phyloP scores from a whole-genome alignment of 1,284 basidiomycete genomes.

The Sporisorium reilianum region DNA sequence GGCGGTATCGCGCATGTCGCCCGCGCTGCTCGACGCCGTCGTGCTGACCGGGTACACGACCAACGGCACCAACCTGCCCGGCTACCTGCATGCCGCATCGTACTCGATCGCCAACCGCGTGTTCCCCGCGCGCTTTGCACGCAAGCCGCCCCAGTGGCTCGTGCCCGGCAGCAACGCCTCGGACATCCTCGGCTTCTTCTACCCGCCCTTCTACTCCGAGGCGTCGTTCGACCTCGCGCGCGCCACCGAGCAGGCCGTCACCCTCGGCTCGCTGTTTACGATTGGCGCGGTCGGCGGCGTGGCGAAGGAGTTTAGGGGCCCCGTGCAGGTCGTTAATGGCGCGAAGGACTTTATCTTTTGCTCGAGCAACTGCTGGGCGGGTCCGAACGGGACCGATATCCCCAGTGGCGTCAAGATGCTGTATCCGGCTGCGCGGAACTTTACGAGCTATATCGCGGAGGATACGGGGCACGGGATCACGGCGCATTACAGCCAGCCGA shows the following conservation, averaged over 20 bases:
- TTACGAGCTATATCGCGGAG: conserved; percentile 36
- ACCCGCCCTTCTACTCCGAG: conserved; percentile 69
- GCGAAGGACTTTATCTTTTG: conserved; percentile 69
- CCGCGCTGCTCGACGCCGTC: conserved; percentile 64
- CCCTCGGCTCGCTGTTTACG: conserved; percentile 68
- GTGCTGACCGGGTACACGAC: conserved; percentile 69
- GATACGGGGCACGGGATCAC: conserved; percentile 53
- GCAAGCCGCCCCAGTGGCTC: conserved; percentile 49
- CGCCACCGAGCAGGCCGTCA: conserved; percentile 62
- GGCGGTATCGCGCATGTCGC: conserved; percentile 55
- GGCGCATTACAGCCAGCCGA: conserved; percentile 36
- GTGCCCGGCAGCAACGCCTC: conserved; percentile 63
- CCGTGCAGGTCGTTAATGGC: conserved; percentile 70
- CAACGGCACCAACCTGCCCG: conserved; percentile 46
- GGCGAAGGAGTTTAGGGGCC: conserved; percentile 64
- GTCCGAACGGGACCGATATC: conserved; percentile 39
- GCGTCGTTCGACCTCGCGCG: conserved; percentile 53
- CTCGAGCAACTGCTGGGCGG: conserved; percentile 63
- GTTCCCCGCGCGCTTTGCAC: conserved; percentile 31
- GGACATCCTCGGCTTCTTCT: conserved; percentile 70
- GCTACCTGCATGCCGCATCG: conserved; percentile 61
- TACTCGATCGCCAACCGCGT: conserved; percentile 65
- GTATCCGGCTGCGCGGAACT: conserved; percentile 49
- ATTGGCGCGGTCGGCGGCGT: conserved; percentile 51
- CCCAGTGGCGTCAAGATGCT: conserved; percentile 32